Percentiles rank a stretch among this genome's conserved stretches.
Evolutionary conservation across 225 moss, liverwort and hornwort species (phyloP).

Genomic region (Climacium dendroides): DNA sequence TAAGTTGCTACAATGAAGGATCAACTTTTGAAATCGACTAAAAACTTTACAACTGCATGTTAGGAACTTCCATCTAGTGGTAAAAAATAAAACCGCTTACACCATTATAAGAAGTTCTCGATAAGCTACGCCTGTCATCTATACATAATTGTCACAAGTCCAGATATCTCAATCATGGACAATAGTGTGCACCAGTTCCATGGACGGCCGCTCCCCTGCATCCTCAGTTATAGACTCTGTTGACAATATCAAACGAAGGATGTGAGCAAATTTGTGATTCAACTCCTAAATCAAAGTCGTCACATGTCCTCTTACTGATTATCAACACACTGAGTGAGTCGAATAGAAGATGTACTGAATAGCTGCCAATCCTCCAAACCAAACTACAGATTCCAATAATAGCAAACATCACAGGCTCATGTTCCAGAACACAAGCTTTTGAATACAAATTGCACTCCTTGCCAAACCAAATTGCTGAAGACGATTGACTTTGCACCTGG

Average conservation of each 20-base stretch:
- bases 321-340: not conserved
- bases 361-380: not conserved
- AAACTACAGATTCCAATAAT: not conserved
- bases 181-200: constrained; percentile 47
- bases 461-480: not conserved
- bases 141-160: not conserved
- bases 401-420: not conserved
- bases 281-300: not conserved
- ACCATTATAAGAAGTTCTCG: not conserved
- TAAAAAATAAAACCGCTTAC: not conserved
- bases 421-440: not conserved
- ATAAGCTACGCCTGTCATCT: not conserved
- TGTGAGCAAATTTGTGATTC: not conserved
- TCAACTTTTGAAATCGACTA: not conserved
- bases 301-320: not conserved
- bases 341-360: not conserved
- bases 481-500: constrained; percentile 10
- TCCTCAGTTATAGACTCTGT: constrained; percentile 45
- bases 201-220: constrained; percentile 41
- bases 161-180: constrained; percentile 25
- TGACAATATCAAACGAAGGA: not conserved
- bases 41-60: not conserved
- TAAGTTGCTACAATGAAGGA: not conserved
- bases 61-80: not conserved
- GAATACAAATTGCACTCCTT: not conserved